Evolutionary conservation across 2,329 filamentous ascomycete genomes (phyloP), one percentile per base, ranked within the genome.

Genomic region (Geosmithia flava): DNA sequence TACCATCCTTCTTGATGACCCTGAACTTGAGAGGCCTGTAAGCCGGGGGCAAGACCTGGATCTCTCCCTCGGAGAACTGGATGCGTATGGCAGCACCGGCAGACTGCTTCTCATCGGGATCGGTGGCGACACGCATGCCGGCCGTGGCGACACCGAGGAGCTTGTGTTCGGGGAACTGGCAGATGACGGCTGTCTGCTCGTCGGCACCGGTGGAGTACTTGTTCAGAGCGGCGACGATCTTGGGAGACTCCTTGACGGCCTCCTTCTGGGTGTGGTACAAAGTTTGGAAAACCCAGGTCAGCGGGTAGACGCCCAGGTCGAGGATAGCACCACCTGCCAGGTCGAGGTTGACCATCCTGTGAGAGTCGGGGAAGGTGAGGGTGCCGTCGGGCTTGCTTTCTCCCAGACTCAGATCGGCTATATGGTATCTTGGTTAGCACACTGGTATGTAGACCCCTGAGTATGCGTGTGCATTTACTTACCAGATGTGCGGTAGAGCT

Each of bases 221-320:
- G 59, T 79, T 80, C 56, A 89, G 78, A 47, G 85, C 78, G 1
- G 81, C 76, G 8, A 80, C 68, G 3, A 93, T 81, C 43, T 70
- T 74, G 5, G 89, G 89, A 1, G 75, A 59, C 62, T 87, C 76
- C 55, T 87, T 85, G 48, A 76, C 70, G 20, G 76, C 73, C 54
- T 81, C 72, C 2, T 81, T 74, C 59, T 90, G 84, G 2, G 85
- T 79, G 63, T 89, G 86, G 67, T 95, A 95, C 27, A 95, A 75
- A 42, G 83, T 84, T 66, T 95, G 87, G 74, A 91, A 94, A 46
- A 93, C 76, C 89, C 89, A 95, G 30, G 87, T 94, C 52, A 95
- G 68, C 44, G 86, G 80, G 69, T 95, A 95, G 64, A 95, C 85
- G 52, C 89, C 89, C 49, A 95, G 71, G 64, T 95, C 89, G 46